Evolutionary conservation across 495 filamentous ascomycete genomes (phyloP).

Genomic region (Parmelia sp.): DNA sequence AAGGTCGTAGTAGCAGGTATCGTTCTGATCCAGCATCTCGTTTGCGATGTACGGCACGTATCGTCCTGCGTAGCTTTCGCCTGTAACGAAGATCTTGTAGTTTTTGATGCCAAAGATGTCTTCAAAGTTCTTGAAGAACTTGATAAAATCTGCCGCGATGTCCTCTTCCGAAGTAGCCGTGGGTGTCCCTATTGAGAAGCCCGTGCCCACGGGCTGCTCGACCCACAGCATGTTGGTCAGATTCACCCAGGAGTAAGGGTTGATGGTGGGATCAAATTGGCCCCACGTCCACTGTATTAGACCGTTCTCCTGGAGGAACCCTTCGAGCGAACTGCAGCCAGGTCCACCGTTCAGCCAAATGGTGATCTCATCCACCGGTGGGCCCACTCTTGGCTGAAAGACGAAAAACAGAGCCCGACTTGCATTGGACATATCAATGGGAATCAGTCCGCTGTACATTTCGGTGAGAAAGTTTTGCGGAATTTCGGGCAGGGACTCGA

Average conservation of each 20-base stretch:
- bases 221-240: conserved; percentile 59
- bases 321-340: conserved; percentile 60
- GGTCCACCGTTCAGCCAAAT: conserved; percentile 75
- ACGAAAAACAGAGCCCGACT: conserved; percentile 46
- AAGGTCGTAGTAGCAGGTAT: conserved; percentile 44
- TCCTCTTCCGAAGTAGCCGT: conserved; percentile 50
- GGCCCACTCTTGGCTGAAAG: conserved; percentile 43
- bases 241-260: conserved; percentile 47
- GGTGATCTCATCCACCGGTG: conserved; percentile 56
- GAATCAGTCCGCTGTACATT: conserved; percentile 66
- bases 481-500: conserved; percentile 65
- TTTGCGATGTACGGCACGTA: conserved; percentile 51
- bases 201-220: conserved; percentile 51
- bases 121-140: conserved; percentile 59
- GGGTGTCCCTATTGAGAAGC: conserved; percentile 50
- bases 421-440: conserved; percentile 53
- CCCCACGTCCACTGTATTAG: conserved; percentile 18
- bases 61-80: conserved; percentile 53
- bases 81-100: conserved; percentile 56
- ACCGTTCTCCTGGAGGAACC: conserved; percentile 63
- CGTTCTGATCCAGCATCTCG: conserved; percentile 44
- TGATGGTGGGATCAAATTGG: too few species aligned
- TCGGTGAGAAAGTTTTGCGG: conserved; percentile 60
- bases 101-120: conserved; percentile 54
- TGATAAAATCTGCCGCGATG: conserved; percentile 52